Percentiles rank a stretch among this genome's conserved stretches.
Evolutionary conservation across 495 filamentous ascomycete species (phyloP).

Genomic region (Chlorociboria aeruginascens): DNA sequence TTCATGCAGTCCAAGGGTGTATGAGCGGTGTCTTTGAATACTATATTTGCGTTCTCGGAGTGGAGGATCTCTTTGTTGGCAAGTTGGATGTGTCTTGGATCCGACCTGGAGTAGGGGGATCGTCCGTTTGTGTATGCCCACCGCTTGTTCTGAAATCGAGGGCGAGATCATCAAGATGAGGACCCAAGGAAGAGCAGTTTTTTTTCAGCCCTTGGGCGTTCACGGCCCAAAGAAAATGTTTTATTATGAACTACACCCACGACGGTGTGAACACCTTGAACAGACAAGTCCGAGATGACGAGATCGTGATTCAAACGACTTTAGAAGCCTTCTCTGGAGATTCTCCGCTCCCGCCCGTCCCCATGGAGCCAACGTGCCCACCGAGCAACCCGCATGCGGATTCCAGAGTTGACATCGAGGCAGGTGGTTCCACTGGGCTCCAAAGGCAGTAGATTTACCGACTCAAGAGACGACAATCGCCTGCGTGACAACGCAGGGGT

Average conservation of each 20-base stretch:
- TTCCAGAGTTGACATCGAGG: conserved; percentile 16
- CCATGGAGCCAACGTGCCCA: conserved; percentile 8
- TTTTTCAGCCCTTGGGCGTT: conserved; percentile 4
- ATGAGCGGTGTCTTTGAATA: conserved; percentile 5
- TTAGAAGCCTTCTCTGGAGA: conserved; percentile 10
- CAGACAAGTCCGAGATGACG: conserved; percentile 6
- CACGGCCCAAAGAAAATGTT: background rate
- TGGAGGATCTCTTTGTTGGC: conserved; percentile 16
- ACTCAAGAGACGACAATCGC: conserved; percentile 29
- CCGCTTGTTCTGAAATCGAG: conserved; percentile 18
- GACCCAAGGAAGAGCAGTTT: conserved; percentile 3
- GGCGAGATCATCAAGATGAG: conserved; percentile 8
- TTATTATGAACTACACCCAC: conserved; percentile 3
- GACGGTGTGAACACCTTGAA: conserved; percentile 2
- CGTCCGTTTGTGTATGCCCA: conserved; percentile 18
- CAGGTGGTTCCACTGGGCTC: conserved; percentile 26
- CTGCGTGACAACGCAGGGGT: conserved; percentile 30
- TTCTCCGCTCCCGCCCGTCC: conserved; percentile 17
- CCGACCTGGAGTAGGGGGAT: conserved; percentile 14
- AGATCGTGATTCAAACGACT: conserved; percentile 11
- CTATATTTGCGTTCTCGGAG: conserved; percentile 11
- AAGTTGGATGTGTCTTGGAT: conserved; percentile 16
- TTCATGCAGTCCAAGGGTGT: conserved; percentile 14
- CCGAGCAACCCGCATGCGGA: conserved; percentile 7
- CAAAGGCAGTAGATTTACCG: conserved; percentile 25